Conservation (phyloP, 2,329 filamentous ascomycete species). For the Escovopsis weberi region DNA sequence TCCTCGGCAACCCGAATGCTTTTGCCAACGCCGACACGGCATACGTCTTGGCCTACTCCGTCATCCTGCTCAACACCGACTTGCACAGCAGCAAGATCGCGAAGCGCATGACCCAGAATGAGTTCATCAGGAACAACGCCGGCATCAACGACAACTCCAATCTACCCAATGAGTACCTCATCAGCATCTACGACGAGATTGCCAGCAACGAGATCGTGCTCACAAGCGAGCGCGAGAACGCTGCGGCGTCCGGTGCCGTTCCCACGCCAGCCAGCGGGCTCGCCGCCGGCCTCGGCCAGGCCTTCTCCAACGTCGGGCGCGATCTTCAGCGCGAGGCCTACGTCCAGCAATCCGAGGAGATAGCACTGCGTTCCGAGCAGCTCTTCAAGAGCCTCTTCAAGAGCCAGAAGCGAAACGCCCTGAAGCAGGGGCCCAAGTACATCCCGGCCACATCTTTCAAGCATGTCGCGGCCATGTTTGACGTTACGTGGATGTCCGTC, state of each 20-base stretch:
- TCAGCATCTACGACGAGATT: constrained; percentile 86
- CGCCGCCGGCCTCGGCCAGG: constrained; percentile 73
- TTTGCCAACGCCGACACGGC: constrained; percentile 97
- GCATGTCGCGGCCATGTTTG: constrained; percentile 96
- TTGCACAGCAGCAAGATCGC: constrained; percentile 78
- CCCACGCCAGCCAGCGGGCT: constrained; percentile 51
- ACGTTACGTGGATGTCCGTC: constrained; percentile 98
- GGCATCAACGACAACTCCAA: constrained; percentile 96
- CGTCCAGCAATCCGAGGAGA: constrained; percentile 89
- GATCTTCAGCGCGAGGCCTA: constrained; percentile 89
- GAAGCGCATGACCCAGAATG: constrained; percentile 82
- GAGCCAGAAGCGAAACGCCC: constrained; percentile 68
- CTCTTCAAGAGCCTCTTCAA: constrained; percentile 88
- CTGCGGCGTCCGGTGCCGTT: constrained; percentile 58
- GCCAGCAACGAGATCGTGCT: constrained; percentile 83
- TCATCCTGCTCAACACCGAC: constrained; percentile 94
- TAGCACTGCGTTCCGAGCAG: constrained; percentile 58
- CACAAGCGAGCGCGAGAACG: constrained; percentile 78
- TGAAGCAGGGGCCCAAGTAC: constrained; percentile 57
- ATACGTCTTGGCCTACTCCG: constrained; percentile 90
- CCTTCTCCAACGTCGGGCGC: constrained; percentile 78
- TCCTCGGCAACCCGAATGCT: constrained; percentile 86
- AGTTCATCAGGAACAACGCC: constrained; percentile 98
- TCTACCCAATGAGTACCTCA: constrained; percentile 82
- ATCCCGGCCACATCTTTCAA: constrained; percentile 88